Percentiles rank a stretch among this genome's conserved stretches.
phyloP scores from a whole-genome alignment of 805 yeast species.

The Metschnikowia cerradonensis region DNA sequence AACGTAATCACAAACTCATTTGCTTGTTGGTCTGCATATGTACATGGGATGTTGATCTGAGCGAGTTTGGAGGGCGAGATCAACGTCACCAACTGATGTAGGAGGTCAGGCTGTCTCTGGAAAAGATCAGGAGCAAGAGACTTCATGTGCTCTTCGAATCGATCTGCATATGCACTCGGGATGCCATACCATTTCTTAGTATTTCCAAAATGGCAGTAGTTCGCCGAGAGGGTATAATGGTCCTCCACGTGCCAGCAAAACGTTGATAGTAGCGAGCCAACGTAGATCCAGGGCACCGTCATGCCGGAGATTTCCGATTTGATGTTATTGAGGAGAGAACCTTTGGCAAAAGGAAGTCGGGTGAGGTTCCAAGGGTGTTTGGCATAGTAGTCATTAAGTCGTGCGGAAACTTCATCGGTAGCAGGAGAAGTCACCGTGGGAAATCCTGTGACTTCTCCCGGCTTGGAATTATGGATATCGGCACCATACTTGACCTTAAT shows the following conservation, averaged over 20 bases:
- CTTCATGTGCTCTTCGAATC: slow-evolving; percentile 63
- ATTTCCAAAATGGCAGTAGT: slow-evolving; percentile 86
- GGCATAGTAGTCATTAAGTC: slow-evolving; percentile 28
- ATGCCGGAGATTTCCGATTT: slow-evolving; percentile 78
- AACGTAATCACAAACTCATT: slow-evolving; percentile 48
- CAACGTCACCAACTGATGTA: slow-evolving; percentile 81
- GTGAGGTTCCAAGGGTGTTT: slow-evolving; percentile 74
- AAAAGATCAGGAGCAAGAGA: slow-evolving; percentile 75
- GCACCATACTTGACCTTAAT: slow-evolving; percentile 78
- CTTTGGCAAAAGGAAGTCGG: slow-evolving; percentile 62
- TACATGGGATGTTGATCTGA: slow-evolving; percentile 43
- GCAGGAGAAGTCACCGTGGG: slow-evolving; percentile 39
- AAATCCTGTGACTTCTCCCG: slow-evolving; percentile 72
- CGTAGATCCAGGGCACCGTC: slow-evolving; percentile 93
- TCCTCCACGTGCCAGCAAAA: slow-evolving; percentile 98
- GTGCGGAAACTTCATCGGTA: slow-evolving; percentile 13
- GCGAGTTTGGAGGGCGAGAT: slow-evolving; percentile 61
- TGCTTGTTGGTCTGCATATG: slow-evolving; percentile 64
- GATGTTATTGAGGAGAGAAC: slow-evolving; percentile 65
- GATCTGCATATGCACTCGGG: slow-evolving; percentile 60
- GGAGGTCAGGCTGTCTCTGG: slow-evolving; percentile 77
- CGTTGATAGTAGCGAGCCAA: slow-evolving; percentile 85
- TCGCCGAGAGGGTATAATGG: slow-evolving; percentile 86
- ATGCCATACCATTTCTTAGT: slow-evolving; percentile 94
- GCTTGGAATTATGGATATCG: slow-evolving; percentile 64